Base-by-base conservation (phyloP, 768 basidiomycete genomes). In the Boletus reticuloceps region DNA sequence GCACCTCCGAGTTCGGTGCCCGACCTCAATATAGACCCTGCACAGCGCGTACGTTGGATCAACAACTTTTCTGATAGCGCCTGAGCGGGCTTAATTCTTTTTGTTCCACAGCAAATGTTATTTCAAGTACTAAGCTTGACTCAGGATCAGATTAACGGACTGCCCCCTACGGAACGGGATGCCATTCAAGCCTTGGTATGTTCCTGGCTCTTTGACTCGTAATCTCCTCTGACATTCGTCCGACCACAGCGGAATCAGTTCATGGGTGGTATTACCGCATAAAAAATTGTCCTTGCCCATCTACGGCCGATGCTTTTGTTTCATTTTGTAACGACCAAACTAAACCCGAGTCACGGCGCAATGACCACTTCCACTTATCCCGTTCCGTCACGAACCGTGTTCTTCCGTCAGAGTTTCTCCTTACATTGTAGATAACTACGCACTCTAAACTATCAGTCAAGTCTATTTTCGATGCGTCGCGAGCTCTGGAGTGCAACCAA, bases 121-220 rank as follows among this genome's bases (percentile, higher is more conserved):
- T 79, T 92, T 72, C 93, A 94, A 74, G 94, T 98, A 1, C 74
- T 98, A 32, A 82, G 78, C 56, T 70, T 98, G 66, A 87, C 88
- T 1, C 85, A 78, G 44, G 92, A 90, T 43, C 93, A 96, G 69
- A 89, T 98, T 58, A 85, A 85, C 45, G 82, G 82, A 9, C 73
- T 97, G 47, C 89, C 92, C 29, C 86, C 89, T 6, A 77, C 79
- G 2, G 93, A 96, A 63, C 79, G 88, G 34, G 79, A 82, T 1
- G 87, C 91, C 12, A 91, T 98, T 29, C 79, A 89, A 70, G 85
- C 88, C 68, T 68, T 96, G 69, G 92, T 94, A 53, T 76, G 60
- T 72, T 67, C 65, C 6, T 5, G 6, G 31, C 17, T 12, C 10
- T 9, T 6, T 45, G 20, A 16, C 16, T n/a, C 16, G 1, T 16